Evolutionary conservation across 305 asterid species (phyloP), one percentile per base, ranked within the genome.

Genomic region (Euphrasia arctica): DNA sequence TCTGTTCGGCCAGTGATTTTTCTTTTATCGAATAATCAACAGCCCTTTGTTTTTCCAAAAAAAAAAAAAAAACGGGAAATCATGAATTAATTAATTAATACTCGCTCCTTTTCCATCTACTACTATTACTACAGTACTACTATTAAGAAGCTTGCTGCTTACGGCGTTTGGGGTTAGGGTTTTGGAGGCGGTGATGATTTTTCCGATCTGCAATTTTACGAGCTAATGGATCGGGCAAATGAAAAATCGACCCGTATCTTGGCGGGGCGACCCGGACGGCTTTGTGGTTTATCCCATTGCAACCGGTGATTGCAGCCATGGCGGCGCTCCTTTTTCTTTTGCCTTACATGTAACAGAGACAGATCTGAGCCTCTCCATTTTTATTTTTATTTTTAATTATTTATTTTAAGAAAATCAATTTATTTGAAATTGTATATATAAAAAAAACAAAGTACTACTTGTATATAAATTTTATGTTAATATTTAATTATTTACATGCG

Each of bases 1-100:
- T 64, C 72, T 67, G 63, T 36, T 48, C 9, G 9, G 75, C 70
- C 66, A 4, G 50, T 70, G 75, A 64, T 63, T 49, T 63, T 51
- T 50, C 28, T 5, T 50, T 43, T 12, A 0, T 45, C 1, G 25
- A 4, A 14, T 2, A 51, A 14, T 51, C 31, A 51, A 51, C 56
- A 51, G 56, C 56, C 56, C 56, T 15, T 51, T 14, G 3, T 51
- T 15, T 51, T 51, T 45, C 14, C 8, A 15, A 11, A 15, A 4
- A 14, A 15, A 8, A 51, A 15, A 50, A 4, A 51, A 51, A 0
- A 14, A 0, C 0, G 2, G 5, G 8, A 51, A 51, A 5, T 25
- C 27, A 25, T 25, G 27, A 25, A 25, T 0, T 25, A 25, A 25
- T 25, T 25, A 25, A 25, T 25, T 25, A 25, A 25, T 25, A 25